Evolutionary conservation across 1,284 basidiomycete species (phyloP), one percentile per base, ranked within the genome.

Genomic region (Schizophyllum commune): DNA sequence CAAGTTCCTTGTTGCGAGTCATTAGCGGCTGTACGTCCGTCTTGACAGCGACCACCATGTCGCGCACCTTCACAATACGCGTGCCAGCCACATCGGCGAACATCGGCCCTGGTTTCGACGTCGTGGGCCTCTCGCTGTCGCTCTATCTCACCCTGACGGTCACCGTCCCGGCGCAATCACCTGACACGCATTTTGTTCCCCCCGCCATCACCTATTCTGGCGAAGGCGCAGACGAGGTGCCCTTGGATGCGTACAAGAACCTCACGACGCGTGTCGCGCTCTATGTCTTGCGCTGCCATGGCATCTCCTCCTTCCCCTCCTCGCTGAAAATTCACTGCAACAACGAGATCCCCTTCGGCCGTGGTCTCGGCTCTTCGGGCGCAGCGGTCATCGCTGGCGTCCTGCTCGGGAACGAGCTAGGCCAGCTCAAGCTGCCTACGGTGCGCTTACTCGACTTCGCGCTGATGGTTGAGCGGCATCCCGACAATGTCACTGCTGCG

Each of bases 381-480:
- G 97, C 97, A 5, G 97, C 97, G 13, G 97, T 99, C 66, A 91
- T 99, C 67, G 96, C 95, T 0, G 97, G 97, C 55, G 92, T 98
- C 22, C 80, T 98, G 47, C 83, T 99, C 56, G 97, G 91, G 52
- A 85, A 96, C 72, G 82, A 87, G 19, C 79, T 99, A 13, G 96
- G 93, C 15, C 67, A 84, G 57, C 82, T 99, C 63, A 71, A 80
- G 22, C 83, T 99, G 13, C 72, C 88, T 17, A 80, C 75, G 33
- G 83, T 82, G 58, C 85, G 97, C 32, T 79, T 97, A 68, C 84
- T 99, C 61, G 97, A 99, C 75, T 96, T 94, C 71, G 96, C 97
- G 1, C 82, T 99, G 62, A 99, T 99, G 97, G 96, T 99, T 68
- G 97, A 99, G 75, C 85, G 97, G 9, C 97, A 99, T 74, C 97